Evolutionary conservation across 805 yeast genomes (phyloP).

Genomic region (Lipomyces japonicus): DNA sequence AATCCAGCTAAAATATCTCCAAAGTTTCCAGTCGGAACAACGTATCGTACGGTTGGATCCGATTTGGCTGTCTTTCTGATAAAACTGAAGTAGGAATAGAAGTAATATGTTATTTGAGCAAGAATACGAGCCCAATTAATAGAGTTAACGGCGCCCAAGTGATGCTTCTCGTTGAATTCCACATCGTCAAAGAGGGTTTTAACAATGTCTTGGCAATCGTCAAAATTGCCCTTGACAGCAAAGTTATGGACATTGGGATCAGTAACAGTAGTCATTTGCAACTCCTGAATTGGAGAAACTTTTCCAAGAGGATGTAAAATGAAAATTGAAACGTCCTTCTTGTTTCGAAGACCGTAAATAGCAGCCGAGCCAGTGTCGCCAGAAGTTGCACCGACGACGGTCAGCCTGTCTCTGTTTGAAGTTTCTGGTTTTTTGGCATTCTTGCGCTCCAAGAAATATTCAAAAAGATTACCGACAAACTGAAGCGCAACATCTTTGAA

Average conservation of each 20-base stretch:
- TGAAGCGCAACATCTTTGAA: constrained; percentile 98
- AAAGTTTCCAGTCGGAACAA: constrained; percentile 97
- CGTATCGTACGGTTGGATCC: constrained; percentile 62
- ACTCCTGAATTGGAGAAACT: constrained; percentile 96
- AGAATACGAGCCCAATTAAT: constrained; percentile 98
- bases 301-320: constrained; percentile 96
- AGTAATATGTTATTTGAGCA: constrained; percentile 96
- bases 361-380: constrained; percentile 99
- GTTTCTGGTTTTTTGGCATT: constrained; percentile 50
- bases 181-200: constrained; percentile 87
- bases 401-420: constrained; percentile 61
- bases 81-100: constrained; percentile 81
- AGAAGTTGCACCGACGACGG: constrained; percentile 98
- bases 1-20: constrained; percentile 98
- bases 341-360: constrained; percentile 93
- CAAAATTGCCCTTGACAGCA: constrained; percentile 93
- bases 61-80: constrained; percentile 32
- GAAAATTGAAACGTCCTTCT: constrained; percentile 95
- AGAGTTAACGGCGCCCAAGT: constrained; percentile 96
- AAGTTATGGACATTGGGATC: constrained; percentile 92
- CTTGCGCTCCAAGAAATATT: constrained; percentile 76
- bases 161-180: constrained; percentile 83
- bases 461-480: constrained; percentile 95
- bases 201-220: constrained; percentile 96
- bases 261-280: constrained; percentile 95